Evolutionary conservation across 306 rosid species (phyloP).

Genomic region (Dryas alaskensis): DNA sequence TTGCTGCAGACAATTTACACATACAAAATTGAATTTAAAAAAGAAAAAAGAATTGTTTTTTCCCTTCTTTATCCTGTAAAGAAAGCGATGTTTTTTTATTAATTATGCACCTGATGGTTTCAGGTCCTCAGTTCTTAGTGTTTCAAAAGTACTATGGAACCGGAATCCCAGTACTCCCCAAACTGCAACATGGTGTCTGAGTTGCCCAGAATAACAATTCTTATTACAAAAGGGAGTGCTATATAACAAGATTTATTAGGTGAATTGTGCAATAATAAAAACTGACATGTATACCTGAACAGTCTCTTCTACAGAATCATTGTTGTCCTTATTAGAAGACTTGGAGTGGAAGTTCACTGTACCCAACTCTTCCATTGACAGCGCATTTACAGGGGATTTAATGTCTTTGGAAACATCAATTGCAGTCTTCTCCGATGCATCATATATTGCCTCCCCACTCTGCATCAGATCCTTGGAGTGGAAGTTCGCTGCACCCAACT

Average conservation of each 20-base stretch:
- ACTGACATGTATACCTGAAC: constrained; percentile 46
- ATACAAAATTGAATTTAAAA: background rate
- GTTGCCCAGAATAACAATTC: background rate
- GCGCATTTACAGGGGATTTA: constrained; percentile 14
- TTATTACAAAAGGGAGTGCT: background rate
- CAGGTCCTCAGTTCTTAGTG: no score
- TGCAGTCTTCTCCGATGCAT: constrained; percentile 18
- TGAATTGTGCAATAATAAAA: background rate
- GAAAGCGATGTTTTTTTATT: no score
- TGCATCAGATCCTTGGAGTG: constrained; percentile 24
- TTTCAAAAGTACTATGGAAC: background rate
- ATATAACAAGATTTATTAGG: background rate
- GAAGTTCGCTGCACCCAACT: no score
- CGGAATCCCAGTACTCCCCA: background rate
- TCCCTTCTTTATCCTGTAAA: no score
- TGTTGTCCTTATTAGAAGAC: constrained; percentile 24
- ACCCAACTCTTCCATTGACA: constrained; percentile 26
- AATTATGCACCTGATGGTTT: no score
- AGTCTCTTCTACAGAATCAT: constrained; percentile 25
- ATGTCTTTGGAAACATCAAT: constrained; percentile 31
- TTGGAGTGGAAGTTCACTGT: constrained; percentile 9
- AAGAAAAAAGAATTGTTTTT: background rate
- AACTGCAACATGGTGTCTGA: background rate
- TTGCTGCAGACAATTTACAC: background rate
- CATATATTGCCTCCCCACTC: constrained; percentile 16